Evolutionary conservation across 2,329 filamentous ascomycete genomes (phyloP), one percentile per base, ranked within the genome.

Genomic region (Bertia moriformis): DNA sequence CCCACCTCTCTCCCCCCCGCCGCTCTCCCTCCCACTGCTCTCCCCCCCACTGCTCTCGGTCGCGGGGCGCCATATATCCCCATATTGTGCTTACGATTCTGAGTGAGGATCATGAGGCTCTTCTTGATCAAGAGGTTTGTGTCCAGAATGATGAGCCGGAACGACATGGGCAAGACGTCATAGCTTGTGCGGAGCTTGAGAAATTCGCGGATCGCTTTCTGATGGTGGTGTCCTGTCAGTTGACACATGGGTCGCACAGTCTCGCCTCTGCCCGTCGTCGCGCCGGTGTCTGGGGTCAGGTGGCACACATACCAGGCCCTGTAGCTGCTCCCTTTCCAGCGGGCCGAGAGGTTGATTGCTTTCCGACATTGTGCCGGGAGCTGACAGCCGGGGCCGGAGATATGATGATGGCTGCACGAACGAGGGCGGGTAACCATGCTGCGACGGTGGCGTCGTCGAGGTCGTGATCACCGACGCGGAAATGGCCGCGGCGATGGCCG

Each of bases 161-260:
- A 98, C 48, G 88, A 95, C 44, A 98, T 75, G 14, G 91, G 91
- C 37, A 98, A 71, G 48, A 98, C 91, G 63, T 98, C 91, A 67
- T 98, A 98, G 59, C 88, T 95, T 24, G 86, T 96, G 54, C 91
- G 82, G 49, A 93, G 82, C 61, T 88, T 93, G 56, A 98, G 78
- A 63, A 98, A 98, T 51, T 94, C 84, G 60, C 91, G 83, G 51
- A 96, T 88, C 45, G 83, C 81, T 66, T 80, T 80, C 88, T 93
- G n/a, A n/a, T n/a, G n/a, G n/a, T n/a, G n/a, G n/a, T n/a, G n/a
- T n/a, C n/a, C n/a, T n/a, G n/a, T n/a, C n/a, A n/a, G n/a, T n/a
- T n/a, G n/a, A n/a, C n/a, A n/a, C n/a, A n/a, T n/a, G n/a, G n/a
- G n/a, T n/a, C n/a, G n/a, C n/a, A n/a, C n/a, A n/a, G n/a, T n/a